These are phyloP conservation scores for Populus hybrid DNA, from an alignment of 441 rosid genomes.

Conservation along the genomic window DNA sequence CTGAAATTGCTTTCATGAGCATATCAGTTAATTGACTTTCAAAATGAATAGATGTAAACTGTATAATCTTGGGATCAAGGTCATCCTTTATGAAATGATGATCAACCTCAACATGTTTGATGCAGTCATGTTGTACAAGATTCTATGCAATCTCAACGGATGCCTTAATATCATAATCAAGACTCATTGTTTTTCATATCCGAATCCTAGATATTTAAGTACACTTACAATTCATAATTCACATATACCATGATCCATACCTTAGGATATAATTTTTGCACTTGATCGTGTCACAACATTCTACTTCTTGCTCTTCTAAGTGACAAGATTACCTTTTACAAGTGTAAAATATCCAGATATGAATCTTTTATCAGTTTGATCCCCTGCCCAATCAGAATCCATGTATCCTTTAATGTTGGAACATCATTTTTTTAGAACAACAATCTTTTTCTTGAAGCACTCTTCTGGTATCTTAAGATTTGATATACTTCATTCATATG, in stretches of 20 bases:
- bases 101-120: not conserved
- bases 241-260: no score
- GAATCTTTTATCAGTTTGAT: no score
- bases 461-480: not conserved
- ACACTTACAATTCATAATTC: no score
- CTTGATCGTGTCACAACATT: not conserved
- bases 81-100: not conserved
- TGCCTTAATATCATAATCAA: not conserved
- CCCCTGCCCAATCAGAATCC: not conserved
- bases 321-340: not conserved
- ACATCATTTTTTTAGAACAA: no score
- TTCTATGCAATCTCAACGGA: not conserved
- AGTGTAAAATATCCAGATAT: not conserved
- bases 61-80: not conserved
- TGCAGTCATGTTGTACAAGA: not conserved
- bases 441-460: not conserved
- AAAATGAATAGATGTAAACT: not conserved
- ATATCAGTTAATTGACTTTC: not conserved
- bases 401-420: not conserved
- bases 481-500: no score
- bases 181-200: no score
- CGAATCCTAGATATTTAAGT: not conserved
- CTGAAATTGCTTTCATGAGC: not conserved
- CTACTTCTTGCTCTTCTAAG: no score
- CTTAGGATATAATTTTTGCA: no score